These are phyloP conservation scores for Ceratobasidium sp. DNA, from an alignment of 1,284 basidiomycete genomes.

Conservation along the genomic window DNA sequence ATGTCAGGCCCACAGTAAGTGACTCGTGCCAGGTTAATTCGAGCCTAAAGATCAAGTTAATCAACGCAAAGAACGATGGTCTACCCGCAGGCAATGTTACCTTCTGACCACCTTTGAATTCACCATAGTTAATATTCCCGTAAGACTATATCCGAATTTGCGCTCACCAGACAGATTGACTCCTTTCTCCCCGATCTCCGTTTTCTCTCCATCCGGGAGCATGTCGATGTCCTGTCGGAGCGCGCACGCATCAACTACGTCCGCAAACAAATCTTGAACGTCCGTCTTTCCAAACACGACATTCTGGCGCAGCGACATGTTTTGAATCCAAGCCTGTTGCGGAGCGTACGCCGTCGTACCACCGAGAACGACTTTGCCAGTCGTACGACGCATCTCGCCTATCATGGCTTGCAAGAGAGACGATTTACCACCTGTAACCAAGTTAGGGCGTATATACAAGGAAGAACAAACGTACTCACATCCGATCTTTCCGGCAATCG, in stretches of 20 bases:
- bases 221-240: conserved; percentile 53
- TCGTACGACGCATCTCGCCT: conserved; percentile 55
- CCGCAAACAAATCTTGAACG: conserved; percentile 45
- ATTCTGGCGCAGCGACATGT: conserved; percentile 51
- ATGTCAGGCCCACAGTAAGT: conserved; percentile 45
- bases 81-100: not conserved
- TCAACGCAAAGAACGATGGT: conserved; percentile 41
- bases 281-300: conserved; percentile 52
- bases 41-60: conserved; percentile 21
- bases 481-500: conserved; percentile 55
- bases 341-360: conserved; percentile 57
- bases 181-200: conserved; percentile 44
- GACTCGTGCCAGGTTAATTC: conserved; percentile 44
- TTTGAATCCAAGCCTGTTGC: conserved; percentile 61
- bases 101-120: conserved; percentile 42
- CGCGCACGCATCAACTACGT: conserved; percentile 50
- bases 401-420: conserved; percentile 51
- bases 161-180: conserved; percentile 40
- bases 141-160: not conserved
- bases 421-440: conserved; percentile 50
- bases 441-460: not conserved
- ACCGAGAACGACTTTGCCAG: conserved; percentile 52
- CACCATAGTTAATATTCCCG: conserved; percentile 31
- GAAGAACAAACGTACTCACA: conserved; percentile 38
- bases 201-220: conserved; percentile 42